These are phyloP conservation scores for Lathyrus aphaca DNA, from an alignment of 306 rosid species.

Conservation along the genomic window DNA sequence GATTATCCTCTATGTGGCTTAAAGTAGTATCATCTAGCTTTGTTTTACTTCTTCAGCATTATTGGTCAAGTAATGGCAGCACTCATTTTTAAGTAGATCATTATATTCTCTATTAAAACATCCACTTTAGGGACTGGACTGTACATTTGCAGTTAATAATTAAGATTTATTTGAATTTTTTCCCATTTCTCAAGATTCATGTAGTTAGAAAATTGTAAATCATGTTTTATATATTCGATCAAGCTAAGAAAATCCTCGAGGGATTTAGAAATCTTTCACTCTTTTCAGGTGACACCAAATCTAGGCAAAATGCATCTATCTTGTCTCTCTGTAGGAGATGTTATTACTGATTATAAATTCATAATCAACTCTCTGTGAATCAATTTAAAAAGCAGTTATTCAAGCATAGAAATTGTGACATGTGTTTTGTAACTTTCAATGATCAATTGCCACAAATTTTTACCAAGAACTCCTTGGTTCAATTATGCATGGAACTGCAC, in stretches of 20 bases:
- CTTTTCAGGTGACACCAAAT: neutral
- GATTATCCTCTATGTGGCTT: neutral
- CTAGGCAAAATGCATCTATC: neutral
- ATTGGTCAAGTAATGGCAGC: neutral
- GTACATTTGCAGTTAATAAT: neutral
- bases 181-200: neutral
- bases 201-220: neutral
- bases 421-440: neutral
- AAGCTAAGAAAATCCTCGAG: neutral
- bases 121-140: conserved; percentile 6
- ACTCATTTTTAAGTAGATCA: neutral
- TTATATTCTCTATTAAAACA: conserved; percentile 9
- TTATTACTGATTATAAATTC: conserved; percentile 6
- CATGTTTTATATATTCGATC: neutral
- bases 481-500: conserved; percentile 5
- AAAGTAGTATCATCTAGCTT: neutral
- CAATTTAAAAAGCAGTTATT: conserved; percentile 4
- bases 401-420: neutral
- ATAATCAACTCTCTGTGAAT: neutral
- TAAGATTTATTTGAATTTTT: neutral
- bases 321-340: neutral
- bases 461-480: neutral
- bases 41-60: neutral
- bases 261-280: neutral
- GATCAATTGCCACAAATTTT: neutral